Conservation (phyloP, 257 asterid species). For the Solanum lignicaule region DNA sequence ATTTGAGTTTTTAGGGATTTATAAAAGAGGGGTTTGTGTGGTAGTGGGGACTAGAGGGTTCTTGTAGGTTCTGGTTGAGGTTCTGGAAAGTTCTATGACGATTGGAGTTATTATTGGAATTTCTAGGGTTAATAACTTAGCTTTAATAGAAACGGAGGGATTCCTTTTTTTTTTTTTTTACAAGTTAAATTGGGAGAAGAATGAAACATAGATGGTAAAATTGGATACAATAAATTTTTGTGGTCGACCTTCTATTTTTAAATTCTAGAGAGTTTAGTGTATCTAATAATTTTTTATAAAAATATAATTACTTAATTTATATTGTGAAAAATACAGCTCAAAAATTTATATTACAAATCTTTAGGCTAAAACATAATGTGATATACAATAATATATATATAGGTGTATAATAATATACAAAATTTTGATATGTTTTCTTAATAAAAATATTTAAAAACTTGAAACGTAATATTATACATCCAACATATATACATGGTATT, state of each 20-base stretch:
- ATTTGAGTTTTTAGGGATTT: background rate
- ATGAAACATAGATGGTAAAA: no score
- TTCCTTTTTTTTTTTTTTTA: no score
- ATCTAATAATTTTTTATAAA: no score
- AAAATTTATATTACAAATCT: no score
- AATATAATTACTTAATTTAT: background rate
- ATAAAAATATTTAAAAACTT: no score
- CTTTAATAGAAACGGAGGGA: background rate
- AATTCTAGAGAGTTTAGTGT: no score
- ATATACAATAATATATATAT: no score
- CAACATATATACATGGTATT: background rate
- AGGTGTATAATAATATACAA: no score
- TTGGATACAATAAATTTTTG: background rate
- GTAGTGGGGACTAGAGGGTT: background rate
- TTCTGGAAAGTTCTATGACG: constrained; percentile 5
- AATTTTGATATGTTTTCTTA: background rate
- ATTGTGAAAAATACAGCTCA: no score
- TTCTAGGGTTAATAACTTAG: background rate
- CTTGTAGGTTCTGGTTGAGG: background rate
- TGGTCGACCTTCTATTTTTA: no score
- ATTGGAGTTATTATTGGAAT: background rate
- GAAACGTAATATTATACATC: background rate
- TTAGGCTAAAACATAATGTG: no score
- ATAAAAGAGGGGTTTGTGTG: background rate
- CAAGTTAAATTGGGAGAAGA: background rate